A percentile compares a stretch with the other conserved stretches of the same genome.
These are phyloP conservation scores for Pisolithus marmoratus DNA, from an alignment of 768 basidiomycete species.

Conservation along the genomic window DNA sequence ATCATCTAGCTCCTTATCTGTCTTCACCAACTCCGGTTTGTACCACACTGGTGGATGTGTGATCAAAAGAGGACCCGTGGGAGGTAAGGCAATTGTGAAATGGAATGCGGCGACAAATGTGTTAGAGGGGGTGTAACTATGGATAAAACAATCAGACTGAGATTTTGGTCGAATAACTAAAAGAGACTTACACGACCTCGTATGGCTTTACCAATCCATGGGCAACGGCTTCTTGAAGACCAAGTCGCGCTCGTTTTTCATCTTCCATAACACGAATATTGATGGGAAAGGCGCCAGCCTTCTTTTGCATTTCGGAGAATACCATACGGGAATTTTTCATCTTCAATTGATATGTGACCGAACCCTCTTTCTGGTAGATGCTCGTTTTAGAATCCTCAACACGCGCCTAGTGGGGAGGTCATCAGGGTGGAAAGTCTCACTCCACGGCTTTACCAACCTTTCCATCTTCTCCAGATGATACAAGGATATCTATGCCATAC, in stretches of 20 bases:
- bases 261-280: constrained; percentile 92
- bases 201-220: constrained; percentile 92
- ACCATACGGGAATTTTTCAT: constrained; percentile 96
- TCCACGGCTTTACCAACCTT: constrained; percentile 48
- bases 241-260: constrained; percentile 93
- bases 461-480: constrained; percentile 85
- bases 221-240: constrained; percentile 92
- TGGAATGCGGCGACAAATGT: constrained; percentile 96
- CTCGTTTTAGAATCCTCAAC: constrained; percentile 86
- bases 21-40: constrained; percentile 85
- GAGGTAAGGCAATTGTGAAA: constrained; percentile 91
- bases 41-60: constrained; percentile 91
- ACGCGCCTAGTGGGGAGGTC: constrained; percentile 56
- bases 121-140: constrained; percentile 71
- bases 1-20: constrained; percentile 85
- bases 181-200: constrained; percentile 79
- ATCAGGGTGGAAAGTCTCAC: neutral
- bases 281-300: constrained; percentile 97
- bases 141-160: neutral
- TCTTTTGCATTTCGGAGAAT: constrained; percentile 96
- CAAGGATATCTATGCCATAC: constrained; percentile 88
- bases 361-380: constrained; percentile 85
- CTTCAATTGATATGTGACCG: constrained; percentile 91
- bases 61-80: constrained; percentile 83
- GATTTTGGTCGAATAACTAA: neutral